A percentile compares a stretch with the other conserved stretches of the same genome.
Conservation (phyloP, 495 filamentous ascomycete genomes). For the Trichoderma gamsii region DNA sequence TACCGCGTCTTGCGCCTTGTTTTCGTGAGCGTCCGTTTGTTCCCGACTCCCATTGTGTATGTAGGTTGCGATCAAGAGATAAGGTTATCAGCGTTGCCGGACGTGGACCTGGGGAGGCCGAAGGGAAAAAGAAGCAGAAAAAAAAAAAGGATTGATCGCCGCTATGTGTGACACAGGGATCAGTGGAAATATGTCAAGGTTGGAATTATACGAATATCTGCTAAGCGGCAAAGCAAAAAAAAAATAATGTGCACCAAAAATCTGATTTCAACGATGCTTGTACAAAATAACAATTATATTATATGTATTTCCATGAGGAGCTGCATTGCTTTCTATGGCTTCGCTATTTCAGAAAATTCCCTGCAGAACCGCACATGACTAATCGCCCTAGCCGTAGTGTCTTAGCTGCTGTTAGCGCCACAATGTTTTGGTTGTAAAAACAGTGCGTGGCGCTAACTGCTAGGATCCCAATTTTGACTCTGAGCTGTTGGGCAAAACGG, state of each 20-base stretch:
- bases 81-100: background rate
- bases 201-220: background rate
- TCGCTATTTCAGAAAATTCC: background rate
- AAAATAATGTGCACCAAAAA: too few species aligned
- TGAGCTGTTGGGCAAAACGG: constrained; percentile 30
- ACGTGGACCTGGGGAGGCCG: background rate
- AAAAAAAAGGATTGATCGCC: background rate
- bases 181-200: background rate
- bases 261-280: too few species aligned
- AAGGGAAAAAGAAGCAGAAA: too few species aligned
- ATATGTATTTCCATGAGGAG: background rate
- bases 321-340: too few species aligned
- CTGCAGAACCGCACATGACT: background rate
- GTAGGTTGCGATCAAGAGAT: background rate
- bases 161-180: too few species aligned
- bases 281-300: background rate
- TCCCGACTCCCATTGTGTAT: constrained; percentile 5
- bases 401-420: background rate
- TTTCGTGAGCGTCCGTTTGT: constrained; percentile 5
- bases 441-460: constrained; percentile 53
- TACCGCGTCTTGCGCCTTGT: constrained; percentile 8
- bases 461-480: constrained; percentile 38
- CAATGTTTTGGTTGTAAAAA: constrained; percentile 79
- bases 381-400: background rate
- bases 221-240: background rate